A percentile compares a stretch with the other conserved stretches of the same genome.
Conservation (phyloP, 2,329 filamentous ascomycete genomes). For the Colletotrichum sidae region DNA sequence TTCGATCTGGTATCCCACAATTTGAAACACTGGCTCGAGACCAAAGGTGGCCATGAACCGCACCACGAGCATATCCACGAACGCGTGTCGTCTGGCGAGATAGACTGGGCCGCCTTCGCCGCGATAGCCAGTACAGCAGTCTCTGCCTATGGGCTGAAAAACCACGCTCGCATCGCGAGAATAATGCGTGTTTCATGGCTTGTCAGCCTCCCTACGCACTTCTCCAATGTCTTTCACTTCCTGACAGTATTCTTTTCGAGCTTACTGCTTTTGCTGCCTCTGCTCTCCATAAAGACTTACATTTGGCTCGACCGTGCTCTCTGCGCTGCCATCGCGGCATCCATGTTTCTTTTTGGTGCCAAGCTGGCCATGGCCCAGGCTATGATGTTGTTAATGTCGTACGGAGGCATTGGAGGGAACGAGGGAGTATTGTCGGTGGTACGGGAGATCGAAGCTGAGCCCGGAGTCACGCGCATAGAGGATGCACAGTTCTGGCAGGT, state of each 20-base stretch:
- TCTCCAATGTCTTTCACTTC: constrained; percentile 95
- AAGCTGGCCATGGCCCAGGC: constrained; percentile 88
- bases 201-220: constrained; percentile 82
- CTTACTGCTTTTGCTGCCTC: constrained; percentile 82
- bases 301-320: constrained; percentile 86
- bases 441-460: constrained; percentile 85
- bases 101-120: constrained; percentile 84
- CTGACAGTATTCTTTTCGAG: constrained; percentile 89
- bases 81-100: constrained; percentile 76
- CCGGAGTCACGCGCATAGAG: constrained; percentile 80
- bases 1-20: constrained; percentile 96
- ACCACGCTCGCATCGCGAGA: constrained; percentile 91
- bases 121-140: constrained; percentile 86
- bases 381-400: constrained; percentile 96
- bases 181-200: constrained; percentile 90
- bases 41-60: constrained; percentile 74
- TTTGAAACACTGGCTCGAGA: constrained; percentile 90
- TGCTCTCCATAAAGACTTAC: constrained; percentile 85
- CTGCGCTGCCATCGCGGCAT: constrained; percentile 82
- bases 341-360: constrained; percentile 89
- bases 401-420: constrained; percentile 56
- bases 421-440: constrained; percentile 78
- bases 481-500: constrained; percentile 99
- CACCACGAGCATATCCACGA: constrained; percentile 78
- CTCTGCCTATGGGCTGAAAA: constrained; percentile 87